phyloP scores from a whole-genome alignment of 2,329 filamentous ascomycete species.

The Monilinia fructigena region DNA sequence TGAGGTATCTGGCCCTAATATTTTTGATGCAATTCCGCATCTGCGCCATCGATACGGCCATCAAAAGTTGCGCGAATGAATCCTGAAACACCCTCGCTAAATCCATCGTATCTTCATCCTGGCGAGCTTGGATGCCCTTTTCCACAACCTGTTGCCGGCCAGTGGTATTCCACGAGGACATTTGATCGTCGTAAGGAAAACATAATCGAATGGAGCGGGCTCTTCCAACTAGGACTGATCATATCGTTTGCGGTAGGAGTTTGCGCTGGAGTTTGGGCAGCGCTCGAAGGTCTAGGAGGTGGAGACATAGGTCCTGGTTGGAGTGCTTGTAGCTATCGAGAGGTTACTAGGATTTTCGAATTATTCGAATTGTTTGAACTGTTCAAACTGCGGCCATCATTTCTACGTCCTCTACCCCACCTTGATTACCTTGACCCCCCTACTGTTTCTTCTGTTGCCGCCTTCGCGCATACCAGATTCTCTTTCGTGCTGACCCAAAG shows the following conservation, averaged over 20 bases:
- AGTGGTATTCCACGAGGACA: constrained; percentile 64
- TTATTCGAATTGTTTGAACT: constrained; percentile 26
- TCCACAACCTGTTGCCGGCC: constrained; percentile 68
- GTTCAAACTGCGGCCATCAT: constrained; percentile 33
- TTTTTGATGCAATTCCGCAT: constrained; percentile 70
- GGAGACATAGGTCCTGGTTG: constrained; percentile 41
- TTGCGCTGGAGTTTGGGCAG: constrained; percentile 35
- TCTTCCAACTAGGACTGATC: constrained; percentile 38
- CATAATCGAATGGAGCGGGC: constrained; percentile 61
- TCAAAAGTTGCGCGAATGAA: constrained; percentile 74
- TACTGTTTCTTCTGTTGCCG: constrained; percentile 48
- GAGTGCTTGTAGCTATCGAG: constrained; percentile 34
- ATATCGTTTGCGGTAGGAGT: constrained; percentile 32
- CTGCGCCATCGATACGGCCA: constrained; percentile 61
- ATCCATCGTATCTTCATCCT: constrained; percentile 65
- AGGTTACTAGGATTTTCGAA: constrained; percentile 35
- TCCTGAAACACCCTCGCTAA: constrained; percentile 75
- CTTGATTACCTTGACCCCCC: constrained; percentile 44
- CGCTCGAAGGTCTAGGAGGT: constrained; percentile 36
- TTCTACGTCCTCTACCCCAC: constrained; percentile 37
- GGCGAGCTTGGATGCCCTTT: constrained; percentile 61
- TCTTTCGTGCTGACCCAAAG: constrained; percentile 57
- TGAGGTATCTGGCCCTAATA: constrained; percentile 59
- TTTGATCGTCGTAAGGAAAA: constrained; percentile 67
- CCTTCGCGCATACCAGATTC: constrained; percentile 49